Percentiles rank a stretch among this genome's conserved stretches.
phyloP scores from a whole-genome alignment of 768 basidiomycete species.

The Sarcodon sp. region DNA sequence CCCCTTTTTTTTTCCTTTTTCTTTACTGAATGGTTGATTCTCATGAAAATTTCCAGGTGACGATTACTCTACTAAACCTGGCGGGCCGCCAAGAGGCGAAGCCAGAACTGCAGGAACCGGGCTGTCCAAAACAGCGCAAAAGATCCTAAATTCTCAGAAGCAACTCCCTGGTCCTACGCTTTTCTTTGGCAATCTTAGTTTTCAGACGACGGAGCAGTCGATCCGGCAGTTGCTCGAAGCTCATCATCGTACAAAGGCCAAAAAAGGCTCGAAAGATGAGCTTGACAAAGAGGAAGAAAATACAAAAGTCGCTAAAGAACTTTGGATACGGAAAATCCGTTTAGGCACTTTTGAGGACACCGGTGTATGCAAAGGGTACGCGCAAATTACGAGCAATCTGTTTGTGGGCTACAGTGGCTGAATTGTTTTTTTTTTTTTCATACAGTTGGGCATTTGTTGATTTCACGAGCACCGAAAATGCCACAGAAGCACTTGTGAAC shows the following conservation, averaged over 20 bases:
- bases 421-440: background rate
- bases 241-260: conserved; percentile 25
- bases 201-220: conserved; percentile 72
- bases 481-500: conserved; percentile 74
- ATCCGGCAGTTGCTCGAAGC: conserved; percentile 65
- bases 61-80: too few relatives aligned
- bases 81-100: conserved; percentile 13
- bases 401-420: too few relatives aligned
- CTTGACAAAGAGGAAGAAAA: conserved; percentile 15
- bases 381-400: conserved; percentile 1
- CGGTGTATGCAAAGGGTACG: conserved; percentile 90
- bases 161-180: conserved; percentile 77
- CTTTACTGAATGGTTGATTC: conserved; percentile 1
- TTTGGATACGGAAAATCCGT: conserved; percentile 70
- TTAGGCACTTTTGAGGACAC: conserved; percentile 96
- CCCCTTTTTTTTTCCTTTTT: background rate
- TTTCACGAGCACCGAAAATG: conserved; percentile 66
- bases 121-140: conserved; percentile 60
- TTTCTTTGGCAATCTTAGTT: conserved; percentile 89
- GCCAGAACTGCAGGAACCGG: conserved; percentile 22
- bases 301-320: conserved; percentile 21
- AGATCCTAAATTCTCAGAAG: conserved; percentile 66
- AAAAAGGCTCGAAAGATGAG: conserved; percentile 8
- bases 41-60: conserved; percentile 56
- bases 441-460: conserved; percentile 89